Conservation (phyloP, 129 eudicot genomes). For the Arctium minus region DNA sequence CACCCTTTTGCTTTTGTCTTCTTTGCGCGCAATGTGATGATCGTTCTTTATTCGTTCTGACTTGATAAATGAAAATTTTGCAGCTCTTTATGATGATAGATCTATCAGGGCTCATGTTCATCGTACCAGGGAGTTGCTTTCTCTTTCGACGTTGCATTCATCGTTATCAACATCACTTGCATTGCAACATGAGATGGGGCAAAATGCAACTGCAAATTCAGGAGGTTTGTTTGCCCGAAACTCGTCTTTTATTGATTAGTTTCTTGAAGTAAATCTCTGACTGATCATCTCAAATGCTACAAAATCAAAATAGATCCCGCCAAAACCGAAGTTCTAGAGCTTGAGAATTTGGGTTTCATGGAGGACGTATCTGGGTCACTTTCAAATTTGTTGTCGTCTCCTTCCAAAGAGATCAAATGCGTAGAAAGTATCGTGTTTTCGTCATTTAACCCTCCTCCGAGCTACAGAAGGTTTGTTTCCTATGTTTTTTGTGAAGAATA, state of each 20-base stretch:
- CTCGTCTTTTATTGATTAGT: neutral
- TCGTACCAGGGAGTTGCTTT: constrained; percentile 94
- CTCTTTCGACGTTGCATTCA: constrained; percentile 82
- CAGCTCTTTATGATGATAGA: constrained; percentile 98
- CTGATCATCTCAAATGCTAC: neutral
- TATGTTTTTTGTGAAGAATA: neutral
- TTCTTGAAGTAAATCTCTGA: neutral
- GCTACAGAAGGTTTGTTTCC: constrained; percentile 80
- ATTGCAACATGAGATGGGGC: constrained; percentile 69
- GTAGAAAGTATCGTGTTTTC: constrained; percentile 89
- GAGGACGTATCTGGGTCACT: constrained; percentile 83
- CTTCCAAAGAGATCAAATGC: constrained; percentile 89
- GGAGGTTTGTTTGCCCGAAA: constrained; percentile 52
- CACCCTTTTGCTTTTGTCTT: neutral
- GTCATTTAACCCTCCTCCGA: constrained; percentile 96
- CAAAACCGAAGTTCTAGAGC: constrained; percentile 73
- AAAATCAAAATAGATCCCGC: constrained; percentile 41
- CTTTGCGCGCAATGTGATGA: neutral
- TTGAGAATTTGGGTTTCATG: constrained; percentile 87
- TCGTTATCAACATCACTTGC: constrained; percentile 93
- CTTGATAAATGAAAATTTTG: constrained; percentile 17
- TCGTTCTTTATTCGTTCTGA: constrained; percentile 3
- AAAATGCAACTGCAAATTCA: constrained; percentile 46
- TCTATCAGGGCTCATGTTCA: constrained; percentile 96
- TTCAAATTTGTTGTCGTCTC: constrained; percentile 58